phyloP scores from a whole-genome alignment of 2,329 filamentous ascomycete genomes.

The Sporothrix euskadiensis region DNA sequence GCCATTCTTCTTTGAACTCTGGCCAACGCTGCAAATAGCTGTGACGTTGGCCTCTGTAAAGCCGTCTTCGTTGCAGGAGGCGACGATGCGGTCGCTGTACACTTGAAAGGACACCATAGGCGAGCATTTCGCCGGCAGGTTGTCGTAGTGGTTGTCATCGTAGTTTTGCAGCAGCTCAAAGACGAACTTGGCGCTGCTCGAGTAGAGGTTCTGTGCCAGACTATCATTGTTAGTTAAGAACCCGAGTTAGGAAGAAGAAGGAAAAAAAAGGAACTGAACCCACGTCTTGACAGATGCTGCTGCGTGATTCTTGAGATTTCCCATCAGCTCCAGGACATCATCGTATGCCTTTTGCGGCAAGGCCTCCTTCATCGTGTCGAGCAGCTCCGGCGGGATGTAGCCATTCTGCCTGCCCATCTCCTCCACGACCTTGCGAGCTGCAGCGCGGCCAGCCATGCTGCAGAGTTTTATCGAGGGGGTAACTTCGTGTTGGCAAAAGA shows the following conservation, averaged over 20 bases:
- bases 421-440: constrained; percentile 6
- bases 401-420: neutral
- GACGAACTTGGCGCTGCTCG: constrained; percentile 49
- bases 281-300: constrained; percentile 35
- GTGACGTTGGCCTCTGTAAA: constrained; percentile 46
- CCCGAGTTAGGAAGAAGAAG: too few species aligned
- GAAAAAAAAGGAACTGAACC: neutral
- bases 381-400: neutral
- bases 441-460: constrained; percentile 19
- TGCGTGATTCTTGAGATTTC: neutral
- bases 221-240: too few species aligned
- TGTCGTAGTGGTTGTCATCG: constrained; percentile 51
- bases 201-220: constrained; percentile 39
- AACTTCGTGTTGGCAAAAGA: too few species aligned
- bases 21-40: constrained; percentile 49
- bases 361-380: neutral
- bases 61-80: constrained; percentile 55
- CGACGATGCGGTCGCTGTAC: constrained; percentile 41
- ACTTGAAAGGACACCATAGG: constrained; percentile 33
- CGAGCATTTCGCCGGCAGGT: neutral
- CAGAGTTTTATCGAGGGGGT: too few species aligned
- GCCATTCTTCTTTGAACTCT: constrained; percentile 48
- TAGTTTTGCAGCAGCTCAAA: constrained; percentile 58
- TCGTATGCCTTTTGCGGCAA: neutral
- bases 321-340: neutral